Evolutionary conservation across 768 basidiomycete genomes (phyloP).

Genomic region (Pisolithus albus): DNA sequence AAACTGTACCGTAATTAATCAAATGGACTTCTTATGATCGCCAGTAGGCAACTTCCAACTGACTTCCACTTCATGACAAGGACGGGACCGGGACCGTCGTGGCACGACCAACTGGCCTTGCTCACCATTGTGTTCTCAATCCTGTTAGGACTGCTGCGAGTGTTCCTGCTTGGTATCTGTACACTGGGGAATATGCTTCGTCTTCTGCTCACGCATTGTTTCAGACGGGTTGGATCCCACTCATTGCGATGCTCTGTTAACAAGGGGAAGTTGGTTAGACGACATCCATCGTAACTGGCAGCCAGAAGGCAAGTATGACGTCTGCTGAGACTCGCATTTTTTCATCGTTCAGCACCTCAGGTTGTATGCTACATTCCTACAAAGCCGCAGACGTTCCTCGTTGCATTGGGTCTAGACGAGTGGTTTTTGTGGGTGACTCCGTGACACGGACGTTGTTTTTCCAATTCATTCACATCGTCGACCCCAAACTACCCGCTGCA

Average conservation of each 20-base stretch:
- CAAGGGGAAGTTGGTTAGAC: slow-evolving; percentile 76
- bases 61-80: slow-evolving; percentile 15
- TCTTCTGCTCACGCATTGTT: background rate
- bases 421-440: slow-evolving; percentile 84
- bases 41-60: background rate
- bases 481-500: slow-evolving; percentile 45
- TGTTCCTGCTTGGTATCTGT: slow-evolving; percentile 39
- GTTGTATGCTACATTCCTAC: slow-evolving; percentile 75
- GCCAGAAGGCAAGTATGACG: slow-evolving; percentile 56
- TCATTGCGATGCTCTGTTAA: slow-evolving; percentile 67
- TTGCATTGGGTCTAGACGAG: slow-evolving; percentile 52
- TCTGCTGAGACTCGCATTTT: slow-evolving; percentile 1
- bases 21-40: too few relatives aligned
- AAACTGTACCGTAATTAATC: too few relatives aligned
- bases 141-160: slow-evolving; percentile 38
- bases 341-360: slow-evolving; percentile 32
- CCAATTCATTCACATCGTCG: slow-evolving; percentile 56
- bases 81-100: slow-evolving; percentile 36
- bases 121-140: slow-evolving; percentile 34
- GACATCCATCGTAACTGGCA: slow-evolving; percentile 68
- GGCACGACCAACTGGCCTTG: slow-evolving; percentile 45
- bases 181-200: background rate
- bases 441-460: slow-evolving; percentile 77
- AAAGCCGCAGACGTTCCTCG: slow-evolving; percentile 42
- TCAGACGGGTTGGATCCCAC: slow-evolving; percentile 67